Base-by-base conservation (phyloP, 257 asterid species). In the Rubia yunnanensis region DNA sequence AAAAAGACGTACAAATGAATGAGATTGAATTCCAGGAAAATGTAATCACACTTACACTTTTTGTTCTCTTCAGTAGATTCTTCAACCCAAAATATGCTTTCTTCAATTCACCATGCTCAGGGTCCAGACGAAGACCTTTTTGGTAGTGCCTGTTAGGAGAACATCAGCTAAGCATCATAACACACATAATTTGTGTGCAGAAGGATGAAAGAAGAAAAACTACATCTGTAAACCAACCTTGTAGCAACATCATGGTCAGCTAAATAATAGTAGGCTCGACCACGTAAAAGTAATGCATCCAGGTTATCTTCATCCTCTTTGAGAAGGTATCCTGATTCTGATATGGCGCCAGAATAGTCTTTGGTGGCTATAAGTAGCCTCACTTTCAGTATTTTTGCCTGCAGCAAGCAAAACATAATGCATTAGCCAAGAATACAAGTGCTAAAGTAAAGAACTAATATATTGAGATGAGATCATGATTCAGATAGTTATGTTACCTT, bases 61-160 rank as follows among this genome's bases (percentile, higher is more conserved):
- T 88, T 18, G 95, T 80, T 87, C 86, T 92, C 79, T 88, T 92
- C 53, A 92, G 95, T 65, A 92, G 83, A 74, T 82, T 92, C 74
- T 92, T 92, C 82, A 88, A 76, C 72, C 92, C 90, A 76, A 88
- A 91, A 81, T 88, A 92, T 20, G 95, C 87, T 81, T 86, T 91
- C 83, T 91, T 91, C 83, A 91, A 73, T 71, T 91, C 95, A 70
- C 88, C 70, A 10, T 92, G 96, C 82, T 92, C 98, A 23, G 96
- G 98, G 75, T 92, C 96, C 58, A 80, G 78, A n/a, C 95, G 98
- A 65, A 92, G 98, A 74, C 96, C 98, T 74, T 82, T 88, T 77
- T 88, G 98, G 76, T 86, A 92, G 80, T 92, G 98, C 79, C 98
- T 88, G 84, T 32, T 68, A 28, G 60, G 61, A 18, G 34, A 70